phyloP scores from a whole-genome alignment of 768 basidiomycete genomes.

The Phylloporus sp. region DNA sequence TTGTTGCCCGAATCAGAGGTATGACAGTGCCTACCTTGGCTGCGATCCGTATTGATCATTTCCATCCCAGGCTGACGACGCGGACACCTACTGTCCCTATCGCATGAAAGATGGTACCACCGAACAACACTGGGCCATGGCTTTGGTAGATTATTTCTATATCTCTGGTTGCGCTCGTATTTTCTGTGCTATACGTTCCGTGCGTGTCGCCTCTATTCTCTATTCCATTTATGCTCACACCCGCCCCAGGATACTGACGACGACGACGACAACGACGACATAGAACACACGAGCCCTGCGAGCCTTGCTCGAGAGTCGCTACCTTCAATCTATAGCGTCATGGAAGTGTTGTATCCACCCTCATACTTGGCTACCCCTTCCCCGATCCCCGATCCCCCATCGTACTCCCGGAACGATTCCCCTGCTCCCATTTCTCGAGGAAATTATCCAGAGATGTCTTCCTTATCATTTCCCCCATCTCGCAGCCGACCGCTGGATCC shows the following conservation, averaged over 20 bases:
- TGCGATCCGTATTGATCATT: not conserved
- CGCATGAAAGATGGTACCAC: not conserved
- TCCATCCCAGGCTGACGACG: not conserved
- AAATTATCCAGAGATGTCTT: not conserved
- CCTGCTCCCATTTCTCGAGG: not conserved
- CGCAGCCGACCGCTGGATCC: conserved; percentile 2
- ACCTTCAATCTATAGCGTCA: conserved; percentile 20
- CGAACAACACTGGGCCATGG: not conserved
- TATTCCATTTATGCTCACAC: conserved; percentile 4
- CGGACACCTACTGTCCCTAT: not conserved
- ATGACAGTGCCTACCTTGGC: not conserved
- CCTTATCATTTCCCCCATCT: not conserved
- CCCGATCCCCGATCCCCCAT: conserved; percentile 17
- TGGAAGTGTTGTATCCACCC: conserved; percentile 27
- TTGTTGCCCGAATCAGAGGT: not conserved
- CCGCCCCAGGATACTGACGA: conserved; percentile 5
- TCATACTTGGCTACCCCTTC: conserved; percentile 11
- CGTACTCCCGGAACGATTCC: conserved; percentile 11
- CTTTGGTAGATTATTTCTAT: not conserved
- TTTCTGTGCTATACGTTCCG: not conserved
- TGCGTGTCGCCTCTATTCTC: not conserved
- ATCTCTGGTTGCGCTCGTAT: not conserved
- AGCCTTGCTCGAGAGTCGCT: not conserved
- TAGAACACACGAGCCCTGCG: not conserved
- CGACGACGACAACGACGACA: not conserved